Evolutionary conservation across 768 basidiomycete species (phyloP).

Genomic region (Mycena crocata): DNA sequence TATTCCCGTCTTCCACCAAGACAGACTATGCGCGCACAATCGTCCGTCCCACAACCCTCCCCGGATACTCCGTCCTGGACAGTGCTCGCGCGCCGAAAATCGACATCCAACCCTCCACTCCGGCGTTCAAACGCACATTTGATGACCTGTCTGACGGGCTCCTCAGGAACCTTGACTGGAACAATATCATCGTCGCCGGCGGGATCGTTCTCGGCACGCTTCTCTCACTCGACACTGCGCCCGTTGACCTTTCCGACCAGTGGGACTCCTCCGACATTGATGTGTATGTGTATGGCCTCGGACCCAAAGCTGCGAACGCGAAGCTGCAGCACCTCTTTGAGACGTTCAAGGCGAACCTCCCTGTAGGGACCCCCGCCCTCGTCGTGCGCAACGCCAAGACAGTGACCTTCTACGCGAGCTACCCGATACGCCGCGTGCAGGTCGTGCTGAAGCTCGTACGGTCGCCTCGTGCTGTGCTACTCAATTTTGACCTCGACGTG

Average conservation of each 20-base stretch:
- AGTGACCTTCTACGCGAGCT: slow-evolving; percentile 20
- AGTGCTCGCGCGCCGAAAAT: neutral
- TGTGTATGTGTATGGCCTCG: slow-evolving; percentile 16
- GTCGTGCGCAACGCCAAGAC: slow-evolving; percentile 23
- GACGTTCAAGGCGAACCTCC: slow-evolving; percentile 9
- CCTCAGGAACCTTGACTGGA: slow-evolving; percentile 7
- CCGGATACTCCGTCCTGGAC: neutral
- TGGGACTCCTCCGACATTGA: slow-evolving; percentile 19
- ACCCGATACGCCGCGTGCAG: slow-evolving; percentile 20
- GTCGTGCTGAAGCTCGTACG: slow-evolving; percentile 18
- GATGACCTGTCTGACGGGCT: neutral
- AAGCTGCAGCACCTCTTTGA: slow-evolving; percentile 11
- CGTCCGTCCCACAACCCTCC: neutral
- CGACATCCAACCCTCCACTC: slow-evolving; percentile 6
- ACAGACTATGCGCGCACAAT: neutral
- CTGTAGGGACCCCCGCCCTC: neutral
- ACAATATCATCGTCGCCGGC: slow-evolving; percentile 1
- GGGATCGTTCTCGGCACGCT: slow-evolving; percentile 8
- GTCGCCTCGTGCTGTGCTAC: neutral
- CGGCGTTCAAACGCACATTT: neutral
- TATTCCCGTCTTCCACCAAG: neutral
- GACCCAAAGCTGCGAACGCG: neutral
- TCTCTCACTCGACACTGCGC: neutral
- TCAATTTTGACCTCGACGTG: slow-evolving; percentile 17
- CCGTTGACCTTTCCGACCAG: neutral